Evolutionary conservation across 345 rosid genomes (phyloP).

Genomic region (Cardiospermum halicacabum): DNA sequence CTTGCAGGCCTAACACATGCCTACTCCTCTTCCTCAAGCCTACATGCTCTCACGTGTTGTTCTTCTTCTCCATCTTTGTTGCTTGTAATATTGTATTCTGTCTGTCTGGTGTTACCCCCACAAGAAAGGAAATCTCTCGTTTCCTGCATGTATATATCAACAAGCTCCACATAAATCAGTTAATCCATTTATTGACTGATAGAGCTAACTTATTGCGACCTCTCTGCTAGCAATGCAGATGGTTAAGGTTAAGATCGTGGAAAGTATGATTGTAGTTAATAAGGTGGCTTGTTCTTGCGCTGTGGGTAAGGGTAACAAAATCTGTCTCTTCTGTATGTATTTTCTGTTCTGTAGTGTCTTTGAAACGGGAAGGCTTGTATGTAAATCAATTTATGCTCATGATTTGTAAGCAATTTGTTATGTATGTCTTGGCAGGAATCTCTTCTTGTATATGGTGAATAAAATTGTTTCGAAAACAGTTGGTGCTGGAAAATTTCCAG

Average conservation of each 20-base stretch:
- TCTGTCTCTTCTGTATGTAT: no score
- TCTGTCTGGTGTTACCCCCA: background rate
- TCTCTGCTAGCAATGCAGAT: background rate
- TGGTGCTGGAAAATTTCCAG: no score
- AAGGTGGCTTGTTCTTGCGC: background rate
- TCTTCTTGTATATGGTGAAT: no score
- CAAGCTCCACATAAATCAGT: background rate
- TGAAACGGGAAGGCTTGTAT: no score
- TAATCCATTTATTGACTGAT: background rate
- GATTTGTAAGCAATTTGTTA: no score
- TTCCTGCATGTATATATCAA: slow-evolving; percentile 21
- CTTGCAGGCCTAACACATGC: slow-evolving; percentile 38
- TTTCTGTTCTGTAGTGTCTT: no score
- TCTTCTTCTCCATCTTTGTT: no score
- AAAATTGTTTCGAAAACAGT: no score
- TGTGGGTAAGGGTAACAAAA: background rate
- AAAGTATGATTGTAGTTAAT: background rate
- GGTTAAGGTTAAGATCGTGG: background rate
- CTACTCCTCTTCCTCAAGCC: slow-evolving; percentile 3
- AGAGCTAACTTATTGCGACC: background rate
- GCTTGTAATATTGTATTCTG: background rate
- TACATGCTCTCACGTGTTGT: background rate
- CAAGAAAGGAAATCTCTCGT: slow-evolving; percentile 23
- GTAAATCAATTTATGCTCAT: no score
- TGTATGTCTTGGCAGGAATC: no score